Conservation (phyloP, 441 rosid species). For the Hura crepitans region DNA sequence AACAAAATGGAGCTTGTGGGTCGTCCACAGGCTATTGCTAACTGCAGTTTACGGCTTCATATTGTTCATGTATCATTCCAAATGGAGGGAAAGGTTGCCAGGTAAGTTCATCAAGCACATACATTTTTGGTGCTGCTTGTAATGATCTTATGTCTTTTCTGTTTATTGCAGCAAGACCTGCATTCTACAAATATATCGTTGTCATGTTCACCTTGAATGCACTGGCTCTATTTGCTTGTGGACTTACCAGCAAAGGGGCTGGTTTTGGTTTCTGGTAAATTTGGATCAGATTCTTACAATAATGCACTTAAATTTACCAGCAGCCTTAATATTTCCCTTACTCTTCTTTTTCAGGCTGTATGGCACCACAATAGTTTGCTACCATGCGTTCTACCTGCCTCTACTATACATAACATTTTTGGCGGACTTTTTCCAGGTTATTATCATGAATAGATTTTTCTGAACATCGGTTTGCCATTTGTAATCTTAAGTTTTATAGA, state of each 20-base stretch:
- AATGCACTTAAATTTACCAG: conserved; percentile 7
- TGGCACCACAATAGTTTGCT: conserved; percentile 54
- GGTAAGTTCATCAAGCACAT: conserved; percentile 41
- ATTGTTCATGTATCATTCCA: conserved; percentile 69
- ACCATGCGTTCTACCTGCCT: conserved; percentile 83
- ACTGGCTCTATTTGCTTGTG: conserved; percentile 57
- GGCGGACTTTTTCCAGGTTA: conserved; percentile 91
- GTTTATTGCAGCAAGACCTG: conserved; percentile 69
- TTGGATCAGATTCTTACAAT: not conserved
- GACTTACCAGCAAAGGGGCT: conserved; percentile 52
- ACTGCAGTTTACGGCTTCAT: conserved; percentile 72
- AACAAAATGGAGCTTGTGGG: conserved; percentile 80
- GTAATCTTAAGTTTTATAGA: not conserved
- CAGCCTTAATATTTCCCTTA: not conserved
- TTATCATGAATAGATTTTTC: not conserved
- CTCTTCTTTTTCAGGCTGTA: conserved; percentile 59
- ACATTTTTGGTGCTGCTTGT: not conserved
- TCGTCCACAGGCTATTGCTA: conserved; percentile 68
- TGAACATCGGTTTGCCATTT: not conserved
- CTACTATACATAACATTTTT: conserved; percentile 71
- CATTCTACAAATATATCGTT: conserved; percentile 66
- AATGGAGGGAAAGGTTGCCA: conserved; percentile 79
- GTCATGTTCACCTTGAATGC: conserved; percentile 64
- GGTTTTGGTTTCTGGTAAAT: conserved; percentile 77
- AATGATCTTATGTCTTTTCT: conserved; percentile 6